Base-by-base conservation (phyloP, 2,329 filamentous ascomycete species). In the Fusarium sp. region DNA sequence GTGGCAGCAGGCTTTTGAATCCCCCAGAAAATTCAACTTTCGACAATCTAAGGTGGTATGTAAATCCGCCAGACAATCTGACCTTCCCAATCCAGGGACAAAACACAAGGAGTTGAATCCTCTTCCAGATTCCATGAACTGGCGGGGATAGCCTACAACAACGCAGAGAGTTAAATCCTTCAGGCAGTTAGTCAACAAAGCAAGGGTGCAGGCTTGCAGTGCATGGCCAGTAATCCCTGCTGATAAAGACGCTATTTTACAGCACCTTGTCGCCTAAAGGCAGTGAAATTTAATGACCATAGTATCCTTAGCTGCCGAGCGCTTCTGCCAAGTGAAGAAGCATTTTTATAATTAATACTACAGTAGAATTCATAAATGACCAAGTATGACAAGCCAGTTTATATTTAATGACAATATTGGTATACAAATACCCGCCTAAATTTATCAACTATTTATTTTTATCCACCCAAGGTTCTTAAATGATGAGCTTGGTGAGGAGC, bases 401-500 rank as follows among this genome's bases (percentile, higher is more conserved):
- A 47, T 68, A 41, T 62, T 42, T 28, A 42, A 51, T 47, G 39
- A 50, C 20, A 50, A 44, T 24, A 39, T 51, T 59, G 48, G 13
- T 38, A 62, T 62, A 38, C 45, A 38, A 65, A 39, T 59, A 30
- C 36, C 17, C 38, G 47, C 52, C 41, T 45, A 65, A 38, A 44
- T 34, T 45, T 8, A 39, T 66, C 32, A 32, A 26, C 52, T 52
- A 41, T 70, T 20, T 28, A 30, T 51, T 5, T 48, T 28, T 57
- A 41, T 52, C 10, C 20, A 22, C 10, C 7, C 12, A n/a, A n/a
- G 30, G 17, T 41, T 26, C 32, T 56, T 66, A 79, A 12, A 75
- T 18, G 36, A 78, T 68, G 36, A 79, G 66, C 70, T 79, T 79
- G 22, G 78, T 79, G 11, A 79, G 68, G 13, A 78, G 75, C 72